A percentile compares a stretch with the other conserved stretches of the same genome.
Conservation (phyloP, 768 basidiomycete genomes). For the Cyclocybe aegerita region DNA sequence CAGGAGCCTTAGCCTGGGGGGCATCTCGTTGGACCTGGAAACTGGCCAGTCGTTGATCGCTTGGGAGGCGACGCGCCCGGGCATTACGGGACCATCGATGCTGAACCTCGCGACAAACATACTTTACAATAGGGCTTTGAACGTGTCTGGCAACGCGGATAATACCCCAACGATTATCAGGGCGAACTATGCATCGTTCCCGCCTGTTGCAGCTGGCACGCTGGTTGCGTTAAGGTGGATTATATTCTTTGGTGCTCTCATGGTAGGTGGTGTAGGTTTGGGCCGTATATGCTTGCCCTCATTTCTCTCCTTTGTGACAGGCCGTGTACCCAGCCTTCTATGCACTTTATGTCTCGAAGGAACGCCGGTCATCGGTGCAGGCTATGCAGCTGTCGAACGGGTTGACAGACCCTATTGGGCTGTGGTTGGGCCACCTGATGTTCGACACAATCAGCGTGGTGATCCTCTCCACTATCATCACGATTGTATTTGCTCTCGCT, state of each 20-base stretch:
- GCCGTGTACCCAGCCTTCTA: slow-evolving; percentile 83
- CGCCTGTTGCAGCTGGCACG: slow-evolving; percentile 52
- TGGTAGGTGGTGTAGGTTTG: slow-evolving; percentile 43
- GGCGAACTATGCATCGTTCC: slow-evolving; percentile 59
- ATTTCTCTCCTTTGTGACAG: slow-evolving; percentile 29
- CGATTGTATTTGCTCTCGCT: slow-evolving; percentile 55
- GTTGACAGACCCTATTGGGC: slow-evolving; percentile 61
- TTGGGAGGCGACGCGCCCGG: slow-evolving; percentile 69
- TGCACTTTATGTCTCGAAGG: slow-evolving; percentile 72
- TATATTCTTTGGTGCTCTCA: slow-evolving; percentile 69
- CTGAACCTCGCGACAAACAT: slow-evolving; percentile 71
- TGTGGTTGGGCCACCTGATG: slow-evolving; percentile 79
- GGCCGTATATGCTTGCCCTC: neutral
- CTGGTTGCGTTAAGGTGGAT: slow-evolving; percentile 70
- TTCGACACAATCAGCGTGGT: slow-evolving; percentile 66
- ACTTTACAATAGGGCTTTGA: slow-evolving; percentile 62
- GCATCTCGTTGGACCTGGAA: slow-evolving; percentile 58
- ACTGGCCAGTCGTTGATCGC: slow-evolving; percentile 58
- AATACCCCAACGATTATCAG: slow-evolving; percentile 50
- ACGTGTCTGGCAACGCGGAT: slow-evolving; percentile 39
- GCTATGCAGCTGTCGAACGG: slow-evolving; percentile 85
- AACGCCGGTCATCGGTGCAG: slow-evolving; percentile 70
- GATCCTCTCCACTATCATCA: slow-evolving; percentile 61
- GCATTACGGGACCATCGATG: slow-evolving; percentile 55
- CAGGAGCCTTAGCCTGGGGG: slow-evolving; percentile 60